phyloP scores from a whole-genome alignment of 768 basidiomycete species.

The Psilocybe tampanensis region DNA sequence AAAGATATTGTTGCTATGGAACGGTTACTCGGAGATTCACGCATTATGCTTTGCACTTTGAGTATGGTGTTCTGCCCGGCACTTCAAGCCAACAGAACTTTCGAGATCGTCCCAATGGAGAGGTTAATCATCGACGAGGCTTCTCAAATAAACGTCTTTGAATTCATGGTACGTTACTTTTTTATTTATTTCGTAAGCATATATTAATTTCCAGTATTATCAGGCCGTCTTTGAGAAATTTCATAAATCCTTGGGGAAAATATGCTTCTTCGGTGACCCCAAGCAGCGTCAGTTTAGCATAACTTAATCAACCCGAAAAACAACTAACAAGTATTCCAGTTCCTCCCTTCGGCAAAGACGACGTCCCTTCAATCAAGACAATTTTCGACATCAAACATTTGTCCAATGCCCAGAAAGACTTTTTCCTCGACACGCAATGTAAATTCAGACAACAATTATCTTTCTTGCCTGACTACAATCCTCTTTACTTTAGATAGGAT shows the following conservation, averaged over 20 bases:
- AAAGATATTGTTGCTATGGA: constrained; percentile 22
- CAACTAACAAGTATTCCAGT: constrained; percentile 31
- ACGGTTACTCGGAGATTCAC: constrained; percentile 28
- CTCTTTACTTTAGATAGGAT: constrained; percentile 45
- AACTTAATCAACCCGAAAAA: background rate
- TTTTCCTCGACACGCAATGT: constrained; percentile 55
- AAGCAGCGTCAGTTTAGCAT: constrained; percentile 44
- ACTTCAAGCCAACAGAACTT: constrained; percentile 35
- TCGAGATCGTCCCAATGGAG: constrained; percentile 40
- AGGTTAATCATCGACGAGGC: constrained; percentile 61
- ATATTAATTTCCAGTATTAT: no score
- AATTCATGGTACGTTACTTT: constrained; percentile 42
- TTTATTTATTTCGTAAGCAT: no score
- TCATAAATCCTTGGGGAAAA: constrained; percentile 35
- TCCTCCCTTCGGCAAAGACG: constrained; percentile 51
- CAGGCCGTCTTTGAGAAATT: constrained; percentile 50
- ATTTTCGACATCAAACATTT: constrained; percentile 51
- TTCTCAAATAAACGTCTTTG: constrained; percentile 50
- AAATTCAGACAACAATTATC: constrained; percentile 1
- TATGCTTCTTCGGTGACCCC: constrained; percentile 58
- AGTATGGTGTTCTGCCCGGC: constrained; percentile 51
- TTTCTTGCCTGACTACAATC: background rate
- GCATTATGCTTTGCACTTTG: constrained; percentile 48
- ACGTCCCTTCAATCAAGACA: constrained; percentile 38
- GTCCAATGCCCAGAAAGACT: constrained; percentile 13